phyloP scores from a whole-genome alignment of 768 basidiomycete species.

The Suillus brevipes region DNA sequence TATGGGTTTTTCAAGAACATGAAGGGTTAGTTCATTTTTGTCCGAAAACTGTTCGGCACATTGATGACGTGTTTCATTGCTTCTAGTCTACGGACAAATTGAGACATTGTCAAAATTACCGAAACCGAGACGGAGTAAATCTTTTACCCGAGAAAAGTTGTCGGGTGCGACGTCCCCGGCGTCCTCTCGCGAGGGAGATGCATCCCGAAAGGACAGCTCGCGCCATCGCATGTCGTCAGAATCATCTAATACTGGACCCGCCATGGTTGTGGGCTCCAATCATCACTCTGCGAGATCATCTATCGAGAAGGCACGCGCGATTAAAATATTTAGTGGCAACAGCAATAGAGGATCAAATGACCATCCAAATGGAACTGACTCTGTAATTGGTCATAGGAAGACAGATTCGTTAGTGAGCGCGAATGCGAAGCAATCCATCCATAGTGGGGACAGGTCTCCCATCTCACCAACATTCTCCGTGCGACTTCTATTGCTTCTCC shows the following conservation, averaged over 20 bases:
- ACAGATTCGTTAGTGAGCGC: slow-evolving; percentile 56
- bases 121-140: slow-evolving; percentile 66
- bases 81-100: slow-evolving; percentile 76
- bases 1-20: slow-evolving; percentile 84
- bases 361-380: slow-evolving; percentile 40
- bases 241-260: slow-evolving; percentile 29
- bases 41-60: slow-evolving; percentile 1
- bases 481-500: slow-evolving; percentile 14
- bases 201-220: slow-evolving; percentile 21
- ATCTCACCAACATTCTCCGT: slow-evolving; percentile 37
- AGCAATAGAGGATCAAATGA: slow-evolving; percentile 42
- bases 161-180: slow-evolving; percentile 46
- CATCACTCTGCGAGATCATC: slow-evolving; percentile 50
- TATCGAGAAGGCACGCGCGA: slow-evolving; percentile 59
- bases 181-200: slow-evolving; percentile 23
- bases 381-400: slow-evolving; percentile 52
- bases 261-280: slow-evolving; percentile 15
- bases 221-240: slow-evolving; percentile 41
- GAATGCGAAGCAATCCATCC: slow-evolving; percentile 41
- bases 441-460: slow-evolving; percentile 35
- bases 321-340: slow-evolving; percentile 53
- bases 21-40: slow-evolving; percentile 59
- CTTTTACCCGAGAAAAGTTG: slow-evolving; percentile 57
- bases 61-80: slow-evolving; percentile 22
- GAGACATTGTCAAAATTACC: slow-evolving; percentile 61